These are phyloP conservation scores for Pharus latifolius DNA, from an alignment of 176 grass and related monocot genomes.

Conservation along the genomic window DNA sequence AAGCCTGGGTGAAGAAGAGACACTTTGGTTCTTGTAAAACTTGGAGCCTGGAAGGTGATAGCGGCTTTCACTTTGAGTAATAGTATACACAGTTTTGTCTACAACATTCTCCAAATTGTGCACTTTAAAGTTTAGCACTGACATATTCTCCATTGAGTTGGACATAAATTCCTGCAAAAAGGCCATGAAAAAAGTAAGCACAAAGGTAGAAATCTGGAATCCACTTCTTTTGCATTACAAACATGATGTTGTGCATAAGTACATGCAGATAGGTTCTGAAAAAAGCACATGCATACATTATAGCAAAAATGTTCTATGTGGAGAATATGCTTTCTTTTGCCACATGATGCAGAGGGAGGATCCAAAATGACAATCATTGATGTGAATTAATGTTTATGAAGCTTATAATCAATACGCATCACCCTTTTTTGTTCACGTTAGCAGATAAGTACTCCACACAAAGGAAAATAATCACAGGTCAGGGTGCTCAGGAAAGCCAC, in stretches of 20 bases:
- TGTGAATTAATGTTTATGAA: background rate
- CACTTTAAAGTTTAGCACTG: constrained; percentile 65
- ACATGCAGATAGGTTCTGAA: too few relatives aligned
- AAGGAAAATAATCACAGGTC: background rate
- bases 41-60: constrained; percentile 55
- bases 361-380: background rate
- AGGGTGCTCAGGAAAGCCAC: background rate
- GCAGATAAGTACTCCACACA: background rate
- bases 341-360: background rate
- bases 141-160: constrained; percentile 60
- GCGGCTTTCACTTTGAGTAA: constrained; percentile 60
- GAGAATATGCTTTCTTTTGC: background rate
- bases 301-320: background rate
- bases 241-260: background rate
- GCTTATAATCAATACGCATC: background rate
- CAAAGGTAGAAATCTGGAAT: background rate
- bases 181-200: background rate
- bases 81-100: constrained; percentile 49
- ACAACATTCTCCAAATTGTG: constrained; percentile 71
- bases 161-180: constrained; percentile 70
- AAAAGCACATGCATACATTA: background rate
- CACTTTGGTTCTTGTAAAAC: constrained; percentile 49
- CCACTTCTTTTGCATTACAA: background rate
- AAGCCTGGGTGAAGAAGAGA: constrained; percentile 63
- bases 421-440: background rate